Evolutionary conservation across 129 eudicot species (phyloP), one percentile per base, ranked within the genome.

Genomic region (Saposhnikovia divaricata): DNA sequence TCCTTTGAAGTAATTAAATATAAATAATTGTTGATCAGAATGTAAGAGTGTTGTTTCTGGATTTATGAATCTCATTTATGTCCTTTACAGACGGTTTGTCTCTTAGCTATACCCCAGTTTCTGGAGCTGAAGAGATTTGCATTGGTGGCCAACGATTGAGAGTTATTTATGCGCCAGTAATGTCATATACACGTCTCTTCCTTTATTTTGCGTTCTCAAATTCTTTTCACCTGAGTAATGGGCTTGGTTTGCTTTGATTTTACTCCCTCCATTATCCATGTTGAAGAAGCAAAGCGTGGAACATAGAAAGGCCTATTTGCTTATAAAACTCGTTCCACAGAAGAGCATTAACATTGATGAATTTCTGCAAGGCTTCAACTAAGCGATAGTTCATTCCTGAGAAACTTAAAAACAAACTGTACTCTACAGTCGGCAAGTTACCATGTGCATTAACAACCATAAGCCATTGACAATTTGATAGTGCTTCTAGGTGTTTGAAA

Each of bases 81-180:
- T 86, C 59, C 66, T 73, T 72, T 72, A 77, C 89, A 95, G 97
- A 81, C 77, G 92, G 91, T 80, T 95, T 96, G 97, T 87, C 99
- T 84, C 80, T 81, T 82, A 87, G 85, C 75, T 81, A 81, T 81
- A 82, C 89, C 72, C 80, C 82, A 37, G 91, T 95, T 73, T 79
- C 87, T 81, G 99, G 97, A 76, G 85, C 84, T 61, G 97, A 92
- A 83, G 95, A 92, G 82, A 88, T 95, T 75, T 89, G 90, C 87
- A 85, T 95, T 81, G 96, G 96, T 57, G 96, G 95, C 59, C 90
- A 95, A 83, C 87, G 81, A 72, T 74, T 95, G 76, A 89, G 83
- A 85, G 83, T 95, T 74, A 85, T 92, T 83, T 87, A 71, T 57
- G 97, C 96, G 40, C 99, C 99, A 15, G 99, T 95, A 88, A 85